Evolutionary conservation across 345 rosid genomes (phyloP).

Genomic region (Capsella bursapastoris): DNA sequence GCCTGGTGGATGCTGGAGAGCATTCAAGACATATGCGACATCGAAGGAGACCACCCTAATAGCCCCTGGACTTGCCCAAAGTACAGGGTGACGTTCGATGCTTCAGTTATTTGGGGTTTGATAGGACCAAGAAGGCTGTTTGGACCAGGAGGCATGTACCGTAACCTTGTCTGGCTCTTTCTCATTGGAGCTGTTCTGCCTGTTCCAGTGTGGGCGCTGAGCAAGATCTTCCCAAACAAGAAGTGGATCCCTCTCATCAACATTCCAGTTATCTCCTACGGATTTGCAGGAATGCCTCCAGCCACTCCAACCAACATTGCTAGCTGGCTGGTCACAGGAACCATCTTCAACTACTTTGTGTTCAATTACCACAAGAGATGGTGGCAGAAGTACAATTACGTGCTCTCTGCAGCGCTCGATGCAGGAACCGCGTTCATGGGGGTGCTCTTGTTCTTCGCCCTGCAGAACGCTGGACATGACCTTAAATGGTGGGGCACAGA

Average conservation of each 20-base stretch:
- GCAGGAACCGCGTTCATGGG: constrained; percentile 99
- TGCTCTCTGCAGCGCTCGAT: constrained; percentile 94
- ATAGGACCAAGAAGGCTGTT: constrained; percentile 86
- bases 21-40: constrained; percentile 85
- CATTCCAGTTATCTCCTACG: constrained; percentile 93
- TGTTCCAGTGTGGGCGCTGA: constrained; percentile 82
- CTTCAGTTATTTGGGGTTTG: constrained; percentile 97
- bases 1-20: constrained; percentile 99
- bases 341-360: constrained; percentile 90
- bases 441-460: constrained; percentile 82
- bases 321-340: constrained; percentile 92
- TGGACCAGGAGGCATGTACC: constrained; percentile 92
- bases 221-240: constrained; percentile 87
- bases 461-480: constrained; percentile 66
- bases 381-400: constrained; percentile 99
- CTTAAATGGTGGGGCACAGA: constrained; percentile 96
- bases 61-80: constrained; percentile 99
- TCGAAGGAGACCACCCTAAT: constrained; percentile 67
- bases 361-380: constrained; percentile 87
- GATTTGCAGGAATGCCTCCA: constrained; percentile 99
- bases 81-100: constrained; percentile 94
- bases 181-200: constrained; percentile 93
- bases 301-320: constrained; percentile 99
- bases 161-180: constrained; percentile 94
- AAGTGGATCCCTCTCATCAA: constrained; percentile 97